A percentile compares a stretch with the other conserved stretches of the same genome.
Conservation (phyloP, 306 rosid genomes). For the Vicia faba region DNA sequence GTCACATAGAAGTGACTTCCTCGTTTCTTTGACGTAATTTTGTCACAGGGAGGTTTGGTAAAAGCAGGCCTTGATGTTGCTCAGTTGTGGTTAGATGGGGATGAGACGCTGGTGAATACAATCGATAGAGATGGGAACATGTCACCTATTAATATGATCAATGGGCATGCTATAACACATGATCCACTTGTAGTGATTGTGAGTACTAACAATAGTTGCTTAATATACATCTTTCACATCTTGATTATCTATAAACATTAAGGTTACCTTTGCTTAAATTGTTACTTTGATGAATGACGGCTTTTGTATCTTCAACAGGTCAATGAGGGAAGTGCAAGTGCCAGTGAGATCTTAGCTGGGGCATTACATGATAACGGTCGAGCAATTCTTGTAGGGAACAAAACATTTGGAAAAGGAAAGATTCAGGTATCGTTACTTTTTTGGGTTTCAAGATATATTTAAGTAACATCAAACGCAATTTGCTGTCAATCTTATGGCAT, state of each 20-base stretch:
- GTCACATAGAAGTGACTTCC: constrained; percentile 9
- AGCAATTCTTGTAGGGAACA: constrained; percentile 86
- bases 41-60: constrained; percentile 87
- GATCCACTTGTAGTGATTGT: constrained; percentile 96
- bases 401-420: constrained; percentile 97
- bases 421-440: too few species aligned
- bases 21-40: constrained; percentile 9
- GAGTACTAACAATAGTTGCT: constrained; percentile 44
- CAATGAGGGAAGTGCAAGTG: constrained; percentile 98
- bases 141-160: constrained; percentile 74
- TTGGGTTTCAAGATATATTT: too few species aligned
- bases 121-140: constrained; percentile 81
- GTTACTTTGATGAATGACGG: background rate
- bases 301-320: constrained; percentile 53
- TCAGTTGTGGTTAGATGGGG: constrained; percentile 95
- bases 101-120: constrained; percentile 91
- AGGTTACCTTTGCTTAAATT: background rate
- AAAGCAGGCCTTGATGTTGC: constrained; percentile 94
- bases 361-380: constrained; percentile 94
- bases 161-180: constrained; percentile 91
- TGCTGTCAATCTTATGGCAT: too few species aligned
- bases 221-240: constrained; percentile 3
- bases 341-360: constrained; percentile 96
- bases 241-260: constrained; percentile 10
- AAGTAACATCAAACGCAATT: too few species aligned